These are phyloP conservation scores for Boletus speciosus DNA, from an alignment of 768 basidiomycete genomes.

Conservation along the genomic window DNA sequence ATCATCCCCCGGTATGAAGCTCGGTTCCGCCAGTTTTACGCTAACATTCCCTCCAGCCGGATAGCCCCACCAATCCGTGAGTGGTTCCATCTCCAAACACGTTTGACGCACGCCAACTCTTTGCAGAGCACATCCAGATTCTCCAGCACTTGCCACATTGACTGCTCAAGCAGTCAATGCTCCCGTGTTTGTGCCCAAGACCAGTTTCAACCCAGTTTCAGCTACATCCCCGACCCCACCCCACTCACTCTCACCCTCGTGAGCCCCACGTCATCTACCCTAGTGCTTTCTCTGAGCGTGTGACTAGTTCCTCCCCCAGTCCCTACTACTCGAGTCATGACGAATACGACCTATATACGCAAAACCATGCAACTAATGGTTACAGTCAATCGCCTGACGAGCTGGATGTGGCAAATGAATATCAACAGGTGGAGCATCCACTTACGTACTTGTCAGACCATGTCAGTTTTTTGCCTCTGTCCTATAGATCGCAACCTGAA, in stretches of 20 bases:
- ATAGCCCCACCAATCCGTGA: conserved; percentile 27
- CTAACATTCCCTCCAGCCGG: conserved; percentile 22
- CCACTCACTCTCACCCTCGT: conserved; percentile 31
- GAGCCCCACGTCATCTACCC: background rate
- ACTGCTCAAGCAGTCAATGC: conserved; percentile 75
- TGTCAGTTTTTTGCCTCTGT: conserved; percentile 14
- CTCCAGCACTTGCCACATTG: conserved; percentile 40
- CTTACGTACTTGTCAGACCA: conserved; percentile 19
- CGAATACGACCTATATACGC: conserved; percentile 38
- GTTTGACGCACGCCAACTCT: conserved; percentile 4
- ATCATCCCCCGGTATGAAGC: conserved; percentile 63
- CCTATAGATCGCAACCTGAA: background rate
- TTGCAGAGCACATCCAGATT: conserved; percentile 40
- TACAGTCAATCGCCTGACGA: conserved; percentile 14
- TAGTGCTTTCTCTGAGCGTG: conserved; percentile 9
- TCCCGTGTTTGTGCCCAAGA: conserved; percentile 80
- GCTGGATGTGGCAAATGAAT: conserved; percentile 15
- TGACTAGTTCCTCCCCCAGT: conserved; percentile 25
- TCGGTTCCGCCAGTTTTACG: background rate
- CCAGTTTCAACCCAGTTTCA: conserved; percentile 39
- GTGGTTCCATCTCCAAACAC: background rate
- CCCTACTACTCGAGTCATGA: conserved; percentile 31
- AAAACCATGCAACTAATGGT: conserved; percentile 2
- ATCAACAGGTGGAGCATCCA: conserved; percentile 21
- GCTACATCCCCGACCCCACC: conserved; percentile 19